Evolutionary conservation across 2,329 filamentous ascomycete genomes (phyloP), one percentile per base, ranked within the genome.

Genomic region (Aspergillus sp.): DNA sequence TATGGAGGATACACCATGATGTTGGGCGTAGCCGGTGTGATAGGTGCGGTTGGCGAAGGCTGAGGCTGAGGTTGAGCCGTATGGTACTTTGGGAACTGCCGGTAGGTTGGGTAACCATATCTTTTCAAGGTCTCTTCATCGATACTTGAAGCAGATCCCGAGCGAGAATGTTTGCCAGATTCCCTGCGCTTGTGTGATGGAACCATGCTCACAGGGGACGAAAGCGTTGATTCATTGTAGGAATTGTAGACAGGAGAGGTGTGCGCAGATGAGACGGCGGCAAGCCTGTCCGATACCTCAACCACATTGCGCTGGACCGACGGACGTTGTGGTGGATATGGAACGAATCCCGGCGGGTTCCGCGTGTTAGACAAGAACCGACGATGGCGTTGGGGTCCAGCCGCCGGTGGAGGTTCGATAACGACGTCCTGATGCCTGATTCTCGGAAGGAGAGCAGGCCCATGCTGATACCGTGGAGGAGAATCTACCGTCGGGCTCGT

Each of bases 71-170:
- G 61, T 56, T 79, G 70, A 58, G 80, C 76, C 55, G 80, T 73
- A 64, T 84, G 21, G 21, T 21, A 85, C 63, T 76, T 79, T 33
- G 90, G 88, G 73, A 91, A 82, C 67, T 90, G 87, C 57, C 89
- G 88, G 76, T 95, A 96, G 47, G 90, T 90, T n/a, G 91, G 89
- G 77, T 91, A 96, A 59, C 88, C 89, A 75, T 87, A 93, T 64
- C 86, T 87, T 66, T 83, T 86, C 56, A 91, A 77, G 37, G 84
- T 80, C 58, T 80, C 78, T 63, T 85, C 84, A 64, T 93, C 89
- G 46, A 93, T 80, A 67, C 84, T 86, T 67, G 85, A 86, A 45
- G 83, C 85, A 19, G 90, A 91, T 9, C 84, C 82, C 46, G 88
- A 85, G 62, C 90, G 77, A 66, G 79, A 76, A 66, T 81, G 77